These are phyloP conservation scores for Auriscalpium orientale DNA, from an alignment of 768 basidiomycete genomes.

Conservation along the genomic window DNA sequence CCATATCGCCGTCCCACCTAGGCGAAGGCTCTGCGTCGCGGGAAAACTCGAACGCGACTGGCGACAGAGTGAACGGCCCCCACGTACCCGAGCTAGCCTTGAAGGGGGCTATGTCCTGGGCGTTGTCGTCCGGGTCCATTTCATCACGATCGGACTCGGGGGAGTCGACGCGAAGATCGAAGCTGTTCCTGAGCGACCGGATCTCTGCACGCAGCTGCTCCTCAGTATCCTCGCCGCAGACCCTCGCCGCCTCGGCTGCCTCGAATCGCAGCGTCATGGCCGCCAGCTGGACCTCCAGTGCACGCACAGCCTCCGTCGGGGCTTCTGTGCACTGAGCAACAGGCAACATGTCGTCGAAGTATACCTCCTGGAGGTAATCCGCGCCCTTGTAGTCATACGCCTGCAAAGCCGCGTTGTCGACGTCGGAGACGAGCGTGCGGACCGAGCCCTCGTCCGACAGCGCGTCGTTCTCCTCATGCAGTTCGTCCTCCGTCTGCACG, in stretches of 20 bases:
- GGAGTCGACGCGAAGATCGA: background rate
- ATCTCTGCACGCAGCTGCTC: slow-evolving; percentile 7
- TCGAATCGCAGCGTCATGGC: slow-evolving; percentile 11
- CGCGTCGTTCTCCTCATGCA: background rate
- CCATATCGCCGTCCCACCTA: no score
- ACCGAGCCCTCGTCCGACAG: background rate
- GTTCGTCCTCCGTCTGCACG: background rate
- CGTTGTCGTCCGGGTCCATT: no score
- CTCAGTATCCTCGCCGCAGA: slow-evolving; percentile 13
- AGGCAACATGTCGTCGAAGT: background rate
- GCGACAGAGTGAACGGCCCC: no score
- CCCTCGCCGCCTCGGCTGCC: slow-evolving; percentile 14
- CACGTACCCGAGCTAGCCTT: no score
- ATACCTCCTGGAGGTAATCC: background rate
- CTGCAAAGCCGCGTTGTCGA: no score
- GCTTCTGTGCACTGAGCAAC: background rate
- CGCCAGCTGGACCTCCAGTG: slow-evolving; percentile 5
- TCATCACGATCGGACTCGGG: no score
- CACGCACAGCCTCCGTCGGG: background rate
- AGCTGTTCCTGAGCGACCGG: background rate
- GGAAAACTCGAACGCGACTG: no score
- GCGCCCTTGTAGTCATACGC: no score
- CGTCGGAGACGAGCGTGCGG: background rate
- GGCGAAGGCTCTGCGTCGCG: no score
- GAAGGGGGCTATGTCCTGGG: no score